These are phyloP conservation scores for Coniophora puteana DNA, from an alignment of 1,284 basidiomycete genomes.

Conservation along the genomic window DNA sequence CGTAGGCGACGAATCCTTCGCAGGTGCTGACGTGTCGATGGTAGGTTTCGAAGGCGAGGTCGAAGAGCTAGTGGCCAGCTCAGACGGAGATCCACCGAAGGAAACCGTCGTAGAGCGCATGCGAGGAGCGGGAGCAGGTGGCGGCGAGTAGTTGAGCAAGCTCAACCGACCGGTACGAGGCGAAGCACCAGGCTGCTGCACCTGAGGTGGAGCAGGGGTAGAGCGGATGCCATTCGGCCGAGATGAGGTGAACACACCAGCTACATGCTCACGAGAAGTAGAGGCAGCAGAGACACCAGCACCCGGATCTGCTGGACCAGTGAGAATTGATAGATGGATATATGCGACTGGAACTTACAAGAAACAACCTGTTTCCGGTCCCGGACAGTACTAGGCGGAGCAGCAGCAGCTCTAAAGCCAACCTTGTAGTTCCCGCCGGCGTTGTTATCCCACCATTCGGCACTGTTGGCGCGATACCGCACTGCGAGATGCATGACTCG, in stretches of 20 bases:
- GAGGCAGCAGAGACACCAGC: neutral
- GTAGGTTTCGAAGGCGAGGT: neutral
- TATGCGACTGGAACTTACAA: neutral
- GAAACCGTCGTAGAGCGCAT: neutral
- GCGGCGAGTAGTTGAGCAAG: slow-evolving; percentile 23
- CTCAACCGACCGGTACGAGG: slow-evolving; percentile 17
- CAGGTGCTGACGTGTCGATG: slow-evolving; percentile 6
- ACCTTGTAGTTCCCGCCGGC: slow-evolving; percentile 75
- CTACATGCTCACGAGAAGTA: slow-evolving; percentile 13
- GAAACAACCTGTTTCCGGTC: slow-evolving; percentile 3
- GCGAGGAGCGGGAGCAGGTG: slow-evolving; percentile 10
- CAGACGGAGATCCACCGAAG: neutral
- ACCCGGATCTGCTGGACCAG: too few relatives aligned
- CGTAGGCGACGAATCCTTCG: slow-evolving; percentile 12
- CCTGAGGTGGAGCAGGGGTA: too few relatives aligned
- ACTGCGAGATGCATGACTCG: slow-evolving; percentile 66
- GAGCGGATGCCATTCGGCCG: neutral
- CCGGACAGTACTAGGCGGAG: neutral
- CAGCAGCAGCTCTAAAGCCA: slow-evolving; percentile 38
- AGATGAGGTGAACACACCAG: slow-evolving; percentile 7
- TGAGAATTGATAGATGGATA: too few relatives aligned
- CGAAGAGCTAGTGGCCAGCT: neutral
- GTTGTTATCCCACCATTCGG: slow-evolving; percentile 92
- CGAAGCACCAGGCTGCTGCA: neutral
- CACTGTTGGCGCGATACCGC: slow-evolving; percentile 44